These are phyloP conservation scores for Aquilaria sinensis DNA, from an alignment of 345 rosid genomes.

Conservation along the genomic window DNA sequence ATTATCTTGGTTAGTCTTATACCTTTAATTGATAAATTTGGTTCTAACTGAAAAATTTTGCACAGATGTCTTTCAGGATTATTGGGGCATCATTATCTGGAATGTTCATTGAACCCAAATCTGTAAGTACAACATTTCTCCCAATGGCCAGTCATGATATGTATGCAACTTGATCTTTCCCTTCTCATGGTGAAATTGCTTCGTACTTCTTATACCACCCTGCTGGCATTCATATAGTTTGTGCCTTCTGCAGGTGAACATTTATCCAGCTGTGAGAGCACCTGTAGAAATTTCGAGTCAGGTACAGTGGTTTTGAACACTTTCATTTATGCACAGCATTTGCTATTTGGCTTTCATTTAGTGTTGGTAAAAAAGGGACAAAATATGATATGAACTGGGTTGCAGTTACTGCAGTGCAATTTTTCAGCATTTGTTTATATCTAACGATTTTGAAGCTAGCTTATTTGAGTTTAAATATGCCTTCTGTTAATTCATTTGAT, in stretches of 20 bases:
- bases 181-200: too few species aligned
- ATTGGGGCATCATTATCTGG: conserved; percentile 74
- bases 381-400: too few species aligned
- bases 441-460: too few species aligned
- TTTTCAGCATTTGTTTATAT: too few species aligned
- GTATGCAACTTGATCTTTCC: too few species aligned
- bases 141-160: too few species aligned
- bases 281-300: conserved; percentile 75
- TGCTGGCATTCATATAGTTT: conserved; percentile 3
- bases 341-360: neutral
- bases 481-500: neutral
- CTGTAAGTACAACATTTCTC: conserved; percentile 37
- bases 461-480: neutral
- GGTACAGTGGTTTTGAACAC: conserved; percentile 31
- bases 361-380: too few species aligned
- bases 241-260: conserved; percentile 46
- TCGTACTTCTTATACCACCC: neutral
- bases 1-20: too few species aligned
- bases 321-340: neutral
- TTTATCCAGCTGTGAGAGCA: conserved; percentile 84
- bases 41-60: neutral
- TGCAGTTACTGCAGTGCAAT: too few species aligned
- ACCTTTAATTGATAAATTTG: too few species aligned
- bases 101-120: conserved; percentile 81
- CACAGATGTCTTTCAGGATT: conserved; percentile 78